phyloP scores from a whole-genome alignment of 192 early-diverging fungal species.

The Tieghemiomyces parasiticus region DNA sequence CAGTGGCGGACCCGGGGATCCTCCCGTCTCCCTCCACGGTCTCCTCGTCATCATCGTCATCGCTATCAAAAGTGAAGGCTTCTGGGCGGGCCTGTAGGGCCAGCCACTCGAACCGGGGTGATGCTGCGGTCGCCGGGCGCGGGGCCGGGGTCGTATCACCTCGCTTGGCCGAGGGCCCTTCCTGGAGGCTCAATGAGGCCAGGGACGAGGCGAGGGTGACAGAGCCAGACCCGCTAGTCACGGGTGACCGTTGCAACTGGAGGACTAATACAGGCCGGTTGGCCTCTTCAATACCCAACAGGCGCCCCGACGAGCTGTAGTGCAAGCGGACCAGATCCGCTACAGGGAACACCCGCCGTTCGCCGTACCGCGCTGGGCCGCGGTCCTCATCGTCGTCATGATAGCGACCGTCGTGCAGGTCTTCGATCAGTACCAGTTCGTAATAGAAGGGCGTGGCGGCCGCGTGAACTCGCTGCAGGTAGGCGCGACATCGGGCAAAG shows the following conservation, averaged over 20 bases:
- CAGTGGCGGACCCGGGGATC: slow-evolving; percentile 14
- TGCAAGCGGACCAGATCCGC: slow-evolving; percentile 36
- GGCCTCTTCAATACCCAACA: slow-evolving; percentile 64
- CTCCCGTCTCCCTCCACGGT: slow-evolving; percentile 6
- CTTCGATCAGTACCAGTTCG: slow-evolving; percentile 40
- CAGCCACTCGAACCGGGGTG: background rate
- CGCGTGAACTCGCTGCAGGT: slow-evolving; percentile 17
- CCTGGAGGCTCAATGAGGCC: background rate
- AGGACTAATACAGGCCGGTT: slow-evolving; percentile 52
- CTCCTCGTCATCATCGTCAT: slow-evolving; percentile 14
- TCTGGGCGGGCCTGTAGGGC: background rate
- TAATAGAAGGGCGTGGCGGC: slow-evolving; percentile 12
- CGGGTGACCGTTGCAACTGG: slow-evolving; percentile 25
- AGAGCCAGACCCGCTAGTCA: background rate
- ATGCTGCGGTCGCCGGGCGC: background rate
- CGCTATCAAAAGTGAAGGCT: slow-evolving; percentile 12
- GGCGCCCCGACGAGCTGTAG: slow-evolving; percentile 53
- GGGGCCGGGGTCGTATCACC: background rate
- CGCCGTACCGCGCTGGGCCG: slow-evolving; percentile 27
- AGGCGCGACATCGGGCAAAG: slow-evolving; percentile 33
- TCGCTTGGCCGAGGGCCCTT: background rate
- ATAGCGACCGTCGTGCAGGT: slow-evolving; percentile 61
- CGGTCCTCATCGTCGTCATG: slow-evolving; percentile 28
- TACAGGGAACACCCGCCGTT: slow-evolving; percentile 24
- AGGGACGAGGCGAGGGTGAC: slow-evolving; percentile 9